Base-by-base conservation (phyloP, 768 basidiomycete genomes). In the Tulasnella sp. region DNA sequence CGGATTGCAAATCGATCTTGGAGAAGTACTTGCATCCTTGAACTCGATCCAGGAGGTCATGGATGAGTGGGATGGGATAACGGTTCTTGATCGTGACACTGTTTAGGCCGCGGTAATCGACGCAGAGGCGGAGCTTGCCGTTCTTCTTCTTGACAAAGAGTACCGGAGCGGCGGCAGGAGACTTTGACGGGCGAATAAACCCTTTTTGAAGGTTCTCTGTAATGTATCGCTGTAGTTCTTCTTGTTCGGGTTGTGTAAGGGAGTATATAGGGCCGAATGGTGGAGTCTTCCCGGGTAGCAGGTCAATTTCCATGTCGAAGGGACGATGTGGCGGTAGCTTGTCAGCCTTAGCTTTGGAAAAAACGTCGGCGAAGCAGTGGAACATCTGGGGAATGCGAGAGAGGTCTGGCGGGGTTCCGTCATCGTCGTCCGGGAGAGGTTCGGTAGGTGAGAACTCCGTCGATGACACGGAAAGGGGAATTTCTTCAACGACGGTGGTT, bases 91-190 rank as follows among this genome's bases (percentile, higher is more conserved):
- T 35, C n/a, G 73, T 74, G 6, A 74, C 32, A 32, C 4, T 55
- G 73, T 94, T 83, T 91, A 94, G 82, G 91, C 93, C 83, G 89
- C 79, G 70, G 74, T 81, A 82, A 74, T 81, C 82, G 44, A 82
- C 80, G 40, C 80, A 81, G 0, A 82, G 78, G 16, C 82, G 74
- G 0, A 82, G 75, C 26, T 73, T 42, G 26, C 80, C 79, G 55
- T 82, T 79, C 75, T 79, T 79, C 73, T 82, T 83, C 74, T 81
- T 81, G 73, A 81, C 80, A 74, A 83, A 83, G n/a, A 82, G 79
- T n/a, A 71, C 82, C 79, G 3, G 82, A 81, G 81, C 74, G n/a
- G 42, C 81, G 26, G 77, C 78, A 13, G 82, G 74, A 0, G 81
- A 81, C 23, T 74, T 70, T 7, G 81, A 82, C 46, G 13, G 44